Base-by-base conservation (phyloP, 495 filamentous ascomycete species). In the Penicillium cinerascens region DNA sequence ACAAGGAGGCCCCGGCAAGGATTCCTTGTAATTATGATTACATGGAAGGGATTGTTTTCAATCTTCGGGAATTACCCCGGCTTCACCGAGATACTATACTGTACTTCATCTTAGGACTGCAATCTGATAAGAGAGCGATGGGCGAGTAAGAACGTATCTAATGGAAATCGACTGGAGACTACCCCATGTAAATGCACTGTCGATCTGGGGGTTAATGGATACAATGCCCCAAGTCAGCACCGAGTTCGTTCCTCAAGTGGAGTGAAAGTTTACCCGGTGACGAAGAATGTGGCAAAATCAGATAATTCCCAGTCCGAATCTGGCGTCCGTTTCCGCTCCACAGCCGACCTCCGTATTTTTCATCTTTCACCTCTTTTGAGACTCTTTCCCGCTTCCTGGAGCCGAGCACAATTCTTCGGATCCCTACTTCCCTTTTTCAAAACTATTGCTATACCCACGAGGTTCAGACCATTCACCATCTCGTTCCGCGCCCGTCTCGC, bases 241-340 rank as follows among this genome's bases (percentile, higher is more conserved):
- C 47, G 20, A 54, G 17, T 48, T 42, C 38, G 13, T n/a, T 18
- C 27, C 40, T 15, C 27, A 52, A 5, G 20, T 10, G 22, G 26
- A 18, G 21, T 7, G 41, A 17, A 25, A 42, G 23, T 49, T 40
- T 50, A 37, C 36, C 44, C 20, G 37, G 37, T 55, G 47, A 56
- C 37, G 44, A 53, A 18, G 55, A 56, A 59, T 61, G 63, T 65
- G 63, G 63, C 63, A 51, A 55, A 65, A 65, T 65, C 63, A 53
- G 59, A 65, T 65, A 65, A 63, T 49, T 52, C 35, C 51, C 22
- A 48, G n/a, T 15, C 45, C 51, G 16, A 44, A 54, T 56, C 44
- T 46, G 51, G 56, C 49, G 21, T 55, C 26, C 43, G n/a, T 16
- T 46, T 51, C 54, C 53, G 22, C 42, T 26, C 39, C 38, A 25